Conservation (phyloP, 768 basidiomycete species). For the Glaciozyma martinii region DNA sequence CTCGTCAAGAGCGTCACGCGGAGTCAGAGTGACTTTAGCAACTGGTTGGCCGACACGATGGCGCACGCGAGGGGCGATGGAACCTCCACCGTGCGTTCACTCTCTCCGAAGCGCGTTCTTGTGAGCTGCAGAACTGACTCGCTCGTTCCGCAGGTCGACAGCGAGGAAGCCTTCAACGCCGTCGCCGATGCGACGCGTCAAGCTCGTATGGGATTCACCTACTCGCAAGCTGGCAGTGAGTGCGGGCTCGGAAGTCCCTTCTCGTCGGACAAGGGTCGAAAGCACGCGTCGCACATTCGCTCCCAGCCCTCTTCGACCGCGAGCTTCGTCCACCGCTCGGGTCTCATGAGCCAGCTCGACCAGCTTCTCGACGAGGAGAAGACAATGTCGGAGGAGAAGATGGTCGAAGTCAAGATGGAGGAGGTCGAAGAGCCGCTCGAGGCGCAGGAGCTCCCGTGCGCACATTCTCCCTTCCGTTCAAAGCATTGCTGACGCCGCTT, state of each 20-base stretch:
- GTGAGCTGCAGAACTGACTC: too few species aligned
- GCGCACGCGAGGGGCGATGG: conserved; percentile 4
- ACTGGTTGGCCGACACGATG: conserved; percentile 19
- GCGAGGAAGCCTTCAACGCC: conserved; percentile 18
- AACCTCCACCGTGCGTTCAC: conserved; percentile 2
- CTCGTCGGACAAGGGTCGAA: neutral
- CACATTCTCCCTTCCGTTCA: neutral
- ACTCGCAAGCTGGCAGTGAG: neutral
- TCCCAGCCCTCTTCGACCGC: neutral
- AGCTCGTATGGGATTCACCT: conserved; percentile 2
- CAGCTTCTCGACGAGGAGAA: neutral
- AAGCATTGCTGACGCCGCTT: neutral
- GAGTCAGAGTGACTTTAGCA: conserved; percentile 17
- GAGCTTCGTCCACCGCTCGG: neutral
- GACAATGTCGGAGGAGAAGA: neutral
- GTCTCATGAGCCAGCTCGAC: neutral
- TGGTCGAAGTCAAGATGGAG: neutral
- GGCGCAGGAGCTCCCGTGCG: neutral
- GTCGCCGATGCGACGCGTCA: conserved; percentile 15
- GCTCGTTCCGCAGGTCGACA: conserved; percentile 6
- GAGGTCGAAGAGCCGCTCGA: neutral
- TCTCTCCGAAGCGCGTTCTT: neutral
- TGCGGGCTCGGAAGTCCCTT: neutral
- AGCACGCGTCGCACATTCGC: neutral
- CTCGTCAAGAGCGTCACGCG: conserved; percentile 10